These are phyloP conservation scores for Boletus smithii DNA, from an alignment of 1,284 basidiomycete species.

Conservation along the genomic window DNA sequence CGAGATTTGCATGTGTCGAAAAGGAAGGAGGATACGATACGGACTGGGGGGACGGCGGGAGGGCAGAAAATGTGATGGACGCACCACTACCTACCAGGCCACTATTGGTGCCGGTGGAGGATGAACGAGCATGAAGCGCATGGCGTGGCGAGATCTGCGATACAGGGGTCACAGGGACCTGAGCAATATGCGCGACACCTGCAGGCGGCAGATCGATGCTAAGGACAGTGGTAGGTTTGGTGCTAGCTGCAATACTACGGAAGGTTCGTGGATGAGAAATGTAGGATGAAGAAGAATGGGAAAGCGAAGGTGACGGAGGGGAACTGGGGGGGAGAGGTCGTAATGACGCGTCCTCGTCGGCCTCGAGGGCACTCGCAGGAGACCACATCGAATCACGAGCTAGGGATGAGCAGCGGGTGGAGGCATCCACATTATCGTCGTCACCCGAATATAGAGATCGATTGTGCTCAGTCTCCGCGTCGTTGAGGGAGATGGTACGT, in stretches of 20 bases:
- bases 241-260: slow-evolving; percentile 80
- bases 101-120: slow-evolving; percentile 49
- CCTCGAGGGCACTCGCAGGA: slow-evolving; percentile 66
- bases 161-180: slow-evolving; percentile 64
- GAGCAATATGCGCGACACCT: slow-evolving; percentile 88
- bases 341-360: slow-evolving; percentile 87
- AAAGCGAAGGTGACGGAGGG: slow-evolving; percentile 80
- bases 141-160: slow-evolving; percentile 45
- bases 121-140: slow-evolving; percentile 54
- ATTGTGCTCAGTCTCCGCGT: slow-evolving; percentile 38
- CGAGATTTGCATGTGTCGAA: slow-evolving; percentile 36
- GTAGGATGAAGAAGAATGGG: slow-evolving; percentile 74
- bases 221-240: slow-evolving; percentile 91
- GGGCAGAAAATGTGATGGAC: slow-evolving; percentile 68
- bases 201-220: slow-evolving; percentile 79
- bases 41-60: slow-evolving; percentile 49
- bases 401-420: slow-evolving; percentile 51
- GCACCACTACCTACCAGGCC: slow-evolving; percentile 44
- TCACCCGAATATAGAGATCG: slow-evolving; percentile 40
- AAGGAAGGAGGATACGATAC: slow-evolving; percentile 48
- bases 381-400: slow-evolving; percentile 72
- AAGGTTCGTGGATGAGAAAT: slow-evolving; percentile 77
- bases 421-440: slow-evolving; percentile 41
- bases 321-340: slow-evolving; percentile 83
- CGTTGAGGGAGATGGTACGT: slow-evolving; percentile 64